Conservation (phyloP, 208 protist genomes). For the Trypanosoma melophagium region DNA sequence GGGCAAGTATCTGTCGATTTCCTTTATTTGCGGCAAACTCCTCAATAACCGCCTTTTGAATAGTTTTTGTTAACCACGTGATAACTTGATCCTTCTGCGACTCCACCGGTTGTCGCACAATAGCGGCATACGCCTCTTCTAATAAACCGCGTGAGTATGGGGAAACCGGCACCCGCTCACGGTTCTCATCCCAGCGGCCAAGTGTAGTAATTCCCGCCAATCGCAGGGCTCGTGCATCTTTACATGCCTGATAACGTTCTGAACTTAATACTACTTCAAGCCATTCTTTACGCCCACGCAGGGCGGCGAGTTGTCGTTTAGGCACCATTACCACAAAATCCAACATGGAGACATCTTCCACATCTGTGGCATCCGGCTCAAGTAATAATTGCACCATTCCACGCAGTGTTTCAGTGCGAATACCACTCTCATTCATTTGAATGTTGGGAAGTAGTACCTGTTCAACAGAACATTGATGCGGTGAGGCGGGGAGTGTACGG, state of each 20-base stretch:
- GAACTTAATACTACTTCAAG: slow-evolving; percentile 54
- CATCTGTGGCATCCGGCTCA: slow-evolving; percentile 46
- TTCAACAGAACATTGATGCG: slow-evolving; percentile 34
- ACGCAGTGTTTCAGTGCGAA: slow-evolving; percentile 34
- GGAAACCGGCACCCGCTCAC: slow-evolving; percentile 64
- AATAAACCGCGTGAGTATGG: slow-evolving; percentile 67
- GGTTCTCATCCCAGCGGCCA: slow-evolving; percentile 70
- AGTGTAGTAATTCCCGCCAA: slow-evolving; percentile 62
- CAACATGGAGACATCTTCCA: slow-evolving; percentile 66
- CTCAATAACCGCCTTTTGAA: slow-evolving; percentile 75
- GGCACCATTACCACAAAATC: slow-evolving; percentile 74
- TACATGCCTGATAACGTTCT: slow-evolving; percentile 63
- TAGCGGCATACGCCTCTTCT: slow-evolving; percentile 49
- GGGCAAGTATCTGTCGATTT: slow-evolving; percentile 23
- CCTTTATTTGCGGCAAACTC: slow-evolving; percentile 53
- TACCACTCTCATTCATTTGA: slow-evolving; percentile 6
- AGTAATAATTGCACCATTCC: slow-evolving; percentile 64
- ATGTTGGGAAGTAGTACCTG: slow-evolving; percentile 29
- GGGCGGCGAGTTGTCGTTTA: slow-evolving; percentile 55
- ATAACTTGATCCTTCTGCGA: slow-evolving; percentile 67
- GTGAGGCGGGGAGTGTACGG: slow-evolving; percentile 12
- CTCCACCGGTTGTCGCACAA: slow-evolving; percentile 25
- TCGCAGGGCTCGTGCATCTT: slow-evolving; percentile 68
- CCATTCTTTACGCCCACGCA: slow-evolving; percentile 50
- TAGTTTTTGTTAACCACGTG: slow-evolving; percentile 76